Percentiles rank a stretch among this genome's conserved stretches.
These are phyloP conservation scores for Fusarium mundagurra DNA, from an alignment of 2,329 filamentous ascomycete genomes.

Conservation along the genomic window DNA sequence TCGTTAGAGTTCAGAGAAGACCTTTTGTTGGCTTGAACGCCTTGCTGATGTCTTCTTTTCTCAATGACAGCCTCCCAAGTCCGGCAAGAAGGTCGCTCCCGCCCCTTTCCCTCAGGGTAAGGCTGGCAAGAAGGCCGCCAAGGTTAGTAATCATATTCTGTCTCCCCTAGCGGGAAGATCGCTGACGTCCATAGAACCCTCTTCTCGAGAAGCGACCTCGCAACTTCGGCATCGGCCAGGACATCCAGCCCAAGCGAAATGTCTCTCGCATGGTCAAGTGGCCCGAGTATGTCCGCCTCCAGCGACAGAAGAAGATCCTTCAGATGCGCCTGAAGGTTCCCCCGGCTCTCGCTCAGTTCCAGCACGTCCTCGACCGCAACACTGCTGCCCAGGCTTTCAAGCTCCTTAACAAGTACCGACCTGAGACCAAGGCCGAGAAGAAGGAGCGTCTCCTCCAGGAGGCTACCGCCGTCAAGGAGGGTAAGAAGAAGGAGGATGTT, in stretches of 20 bases:
- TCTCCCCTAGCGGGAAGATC: not conserved
- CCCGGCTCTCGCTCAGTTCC: constrained; percentile 96
- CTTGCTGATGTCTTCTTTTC: constrained; percentile 98
- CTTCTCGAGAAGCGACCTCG: constrained; percentile 97
- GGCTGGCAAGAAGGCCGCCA: constrained; percentile 94
- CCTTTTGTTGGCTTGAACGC: constrained; percentile 77
- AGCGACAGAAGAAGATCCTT: constrained; percentile 94
- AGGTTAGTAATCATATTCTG: constrained; percentile 71
- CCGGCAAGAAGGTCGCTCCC: constrained; percentile 96
- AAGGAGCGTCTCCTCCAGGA: constrained; percentile 99
- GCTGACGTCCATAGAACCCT: constrained; percentile 76
- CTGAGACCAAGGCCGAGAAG: constrained; percentile 99
- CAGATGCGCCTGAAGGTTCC: constrained; percentile 99
- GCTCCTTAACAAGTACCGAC: constrained; percentile 99
- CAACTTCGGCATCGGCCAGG: constrained; percentile 99
- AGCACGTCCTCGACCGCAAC: constrained; percentile 96
- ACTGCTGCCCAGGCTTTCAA: constrained; percentile 97
- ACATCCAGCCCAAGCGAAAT: constrained; percentile 97
- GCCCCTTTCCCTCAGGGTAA: constrained; percentile 96
- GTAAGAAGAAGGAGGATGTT: constrained; percentile 99
- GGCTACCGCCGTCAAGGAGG: constrained; percentile 96
- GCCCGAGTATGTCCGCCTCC: constrained; percentile 98
- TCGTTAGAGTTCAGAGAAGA: constrained; percentile 96
- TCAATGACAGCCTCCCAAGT: constrained; percentile 99
- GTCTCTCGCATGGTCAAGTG: constrained; percentile 98